These are phyloP conservation scores for Stachybotrys chartarum DNA, from an alignment of 2,329 filamentous ascomycete genomes.

Conservation along the genomic window DNA sequence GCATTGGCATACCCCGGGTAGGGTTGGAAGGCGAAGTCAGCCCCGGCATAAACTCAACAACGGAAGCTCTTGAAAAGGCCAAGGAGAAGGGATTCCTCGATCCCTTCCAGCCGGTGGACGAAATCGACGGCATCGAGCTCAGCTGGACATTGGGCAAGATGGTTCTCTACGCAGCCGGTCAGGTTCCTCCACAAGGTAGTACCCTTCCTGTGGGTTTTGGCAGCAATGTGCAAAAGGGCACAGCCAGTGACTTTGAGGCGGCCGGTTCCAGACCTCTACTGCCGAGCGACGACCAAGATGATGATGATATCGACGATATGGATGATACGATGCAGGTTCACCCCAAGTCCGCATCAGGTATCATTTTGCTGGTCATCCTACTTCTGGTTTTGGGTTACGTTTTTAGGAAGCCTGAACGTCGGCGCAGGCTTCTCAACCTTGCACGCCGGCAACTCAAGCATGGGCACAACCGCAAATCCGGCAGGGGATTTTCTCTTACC, in stretches of 20 bases:
- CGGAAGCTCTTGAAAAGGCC: slow-evolving; percentile 58
- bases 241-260: slow-evolving; percentile 75
- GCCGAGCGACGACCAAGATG: slow-evolving; percentile 24
- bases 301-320: slow-evolving; percentile 49
- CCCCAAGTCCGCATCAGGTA: slow-evolving; percentile 64
- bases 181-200: slow-evolving; percentile 59
- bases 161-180: slow-evolving; percentile 86
- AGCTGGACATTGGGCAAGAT: slow-evolving; percentile 98
- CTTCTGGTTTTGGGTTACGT: slow-evolving; percentile 63
- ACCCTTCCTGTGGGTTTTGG: slow-evolving; percentile 82
- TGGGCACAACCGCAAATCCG: slow-evolving; percentile 25
- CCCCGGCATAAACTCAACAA: slow-evolving; percentile 61
- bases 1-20: slow-evolving; percentile 84
- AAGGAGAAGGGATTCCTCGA: slow-evolving; percentile 72
- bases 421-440: slow-evolving; percentile 29
- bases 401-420: slow-evolving; percentile 71
- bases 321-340: slow-evolving; percentile 58
- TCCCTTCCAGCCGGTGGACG: slow-evolving; percentile 87
- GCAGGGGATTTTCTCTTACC: slow-evolving; percentile 45
- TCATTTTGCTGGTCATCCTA: slow-evolving; percentile 72
- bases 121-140: slow-evolving; percentile 84
- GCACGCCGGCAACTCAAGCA: slow-evolving; percentile 19
- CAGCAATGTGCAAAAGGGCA: slow-evolving; percentile 61
- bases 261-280: slow-evolving; percentile 52
- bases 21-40: slow-evolving; percentile 59